phyloP scores from a whole-genome alignment of 2,329 filamentous ascomycete genomes.

The Neurospora sp. region DNA sequence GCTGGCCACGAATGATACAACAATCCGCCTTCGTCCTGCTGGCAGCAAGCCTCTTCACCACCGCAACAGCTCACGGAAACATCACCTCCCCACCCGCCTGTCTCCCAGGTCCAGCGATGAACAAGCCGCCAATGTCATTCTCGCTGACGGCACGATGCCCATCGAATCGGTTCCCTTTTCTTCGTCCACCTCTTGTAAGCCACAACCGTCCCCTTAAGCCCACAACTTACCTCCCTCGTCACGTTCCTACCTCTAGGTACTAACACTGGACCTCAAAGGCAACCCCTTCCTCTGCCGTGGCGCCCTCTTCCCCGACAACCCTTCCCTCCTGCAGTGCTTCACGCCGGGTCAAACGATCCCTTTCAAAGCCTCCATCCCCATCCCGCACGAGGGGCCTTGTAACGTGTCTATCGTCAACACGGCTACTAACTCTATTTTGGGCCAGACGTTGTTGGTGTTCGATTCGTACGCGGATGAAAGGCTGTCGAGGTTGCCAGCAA shows the following conservation, averaged over 20 bases:
- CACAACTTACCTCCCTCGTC: not conserved
- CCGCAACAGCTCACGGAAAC: conserved; percentile 31
- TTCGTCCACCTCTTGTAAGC: conserved; percentile 20
- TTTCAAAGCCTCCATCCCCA: conserved; percentile 31
- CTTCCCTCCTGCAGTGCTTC: conserved; percentile 31
- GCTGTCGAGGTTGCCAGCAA: conserved; percentile 25
- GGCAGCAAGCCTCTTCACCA: conserved; percentile 20
- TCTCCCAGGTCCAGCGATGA: conserved; percentile 32
- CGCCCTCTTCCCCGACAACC: conserved; percentile 36
- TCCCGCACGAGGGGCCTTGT: conserved; percentile 35
- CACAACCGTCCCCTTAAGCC: not conserved
- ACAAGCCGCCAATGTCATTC: conserved; percentile 26
- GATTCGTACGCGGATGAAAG: conserved; percentile 42
- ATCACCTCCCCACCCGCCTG: conserved; percentile 33
- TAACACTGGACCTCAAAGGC: conserved; percentile 18
- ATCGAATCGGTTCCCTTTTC: conserved; percentile 21
- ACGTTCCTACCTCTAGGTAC: not conserved
- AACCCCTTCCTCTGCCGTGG: conserved; percentile 39
- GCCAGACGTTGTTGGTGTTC: conserved; percentile 43
- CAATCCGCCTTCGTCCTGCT: conserved; percentile 10
- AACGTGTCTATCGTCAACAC: conserved; percentile 52
- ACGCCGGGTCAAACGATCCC: conserved; percentile 32
- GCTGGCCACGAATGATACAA: conserved; percentile 15
- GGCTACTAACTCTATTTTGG: conserved; percentile 40
- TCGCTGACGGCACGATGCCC: conserved; percentile 27